Evolutionary conservation across 2,329 filamentous ascomycete species (phyloP).

Genomic region (Neobulgaria alba): DNA sequence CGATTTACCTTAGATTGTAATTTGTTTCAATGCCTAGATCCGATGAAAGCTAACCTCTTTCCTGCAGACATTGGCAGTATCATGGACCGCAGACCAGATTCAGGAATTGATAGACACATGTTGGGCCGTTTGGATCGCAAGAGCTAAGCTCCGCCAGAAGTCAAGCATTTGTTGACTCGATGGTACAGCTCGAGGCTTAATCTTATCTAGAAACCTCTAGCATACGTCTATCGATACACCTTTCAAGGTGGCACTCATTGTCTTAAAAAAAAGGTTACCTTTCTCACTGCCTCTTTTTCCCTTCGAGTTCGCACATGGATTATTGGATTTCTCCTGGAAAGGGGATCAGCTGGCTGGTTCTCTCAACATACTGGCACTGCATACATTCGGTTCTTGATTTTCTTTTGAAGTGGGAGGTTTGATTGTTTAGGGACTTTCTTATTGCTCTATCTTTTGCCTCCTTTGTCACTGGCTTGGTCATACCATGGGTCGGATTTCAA

Average conservation of each 20-base stretch:
- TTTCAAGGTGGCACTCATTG: too few species aligned
- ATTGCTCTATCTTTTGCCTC: not conserved
- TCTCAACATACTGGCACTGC: too few species aligned
- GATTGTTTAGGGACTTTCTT: too few species aligned
- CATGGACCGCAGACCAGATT: slow-evolving; percentile 26
- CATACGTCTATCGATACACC: too few species aligned
- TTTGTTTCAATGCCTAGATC: too few species aligned
- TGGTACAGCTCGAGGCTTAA: too few species aligned
- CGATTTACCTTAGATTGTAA: too few species aligned
- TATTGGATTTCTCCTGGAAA: not conserved
- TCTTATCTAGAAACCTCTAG: too few species aligned
- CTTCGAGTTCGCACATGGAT: not conserved
- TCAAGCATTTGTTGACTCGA: not conserved
- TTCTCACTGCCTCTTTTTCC: too few species aligned
- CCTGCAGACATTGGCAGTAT: slow-evolving; percentile 21
- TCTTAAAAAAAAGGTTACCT: too few species aligned
- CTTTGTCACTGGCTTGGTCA: not conserved
- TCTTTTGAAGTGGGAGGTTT: too few species aligned
- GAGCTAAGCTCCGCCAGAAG: slow-evolving; percentile 10
- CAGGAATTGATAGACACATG: slow-evolving; percentile 28
- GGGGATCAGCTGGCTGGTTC: slow-evolving; percentile 4
- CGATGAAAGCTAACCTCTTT: not conserved
- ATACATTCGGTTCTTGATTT: too few species aligned
- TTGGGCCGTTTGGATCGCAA: slow-evolving; percentile 24
- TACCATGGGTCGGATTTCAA: not conserved